These are phyloP conservation scores for Atalantia buxifolia DNA, from an alignment of 345 rosid species.

Conservation along the genomic window DNA sequence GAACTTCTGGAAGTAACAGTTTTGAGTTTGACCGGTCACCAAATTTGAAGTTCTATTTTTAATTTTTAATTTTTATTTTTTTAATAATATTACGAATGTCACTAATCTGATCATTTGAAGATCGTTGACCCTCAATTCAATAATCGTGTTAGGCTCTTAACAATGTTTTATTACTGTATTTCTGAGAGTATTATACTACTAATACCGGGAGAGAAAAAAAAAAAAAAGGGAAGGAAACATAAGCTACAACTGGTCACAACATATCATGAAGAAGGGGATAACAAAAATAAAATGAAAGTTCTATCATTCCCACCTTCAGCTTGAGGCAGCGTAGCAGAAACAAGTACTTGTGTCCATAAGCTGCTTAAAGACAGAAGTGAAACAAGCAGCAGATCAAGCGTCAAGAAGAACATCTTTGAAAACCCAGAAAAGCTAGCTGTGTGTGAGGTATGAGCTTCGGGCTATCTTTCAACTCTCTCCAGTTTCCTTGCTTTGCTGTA, in stretches of 20 bases:
- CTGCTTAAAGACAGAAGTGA: slow-evolving; percentile 18
- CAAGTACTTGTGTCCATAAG: slow-evolving; percentile 13
- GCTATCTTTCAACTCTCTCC: neutral
- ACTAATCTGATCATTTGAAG: neutral
- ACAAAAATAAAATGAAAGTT: neutral
- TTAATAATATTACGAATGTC: no score
- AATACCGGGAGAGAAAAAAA: neutral
- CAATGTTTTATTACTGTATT: no score
- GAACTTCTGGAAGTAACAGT: neutral
- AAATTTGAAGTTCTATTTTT: neutral
- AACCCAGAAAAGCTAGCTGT: neutral
- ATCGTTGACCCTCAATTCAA: neutral
- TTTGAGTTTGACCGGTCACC: neutral
- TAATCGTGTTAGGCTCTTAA: neutral
- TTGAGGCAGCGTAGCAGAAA: slow-evolving; percentile 32
- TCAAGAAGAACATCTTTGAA: neutral
- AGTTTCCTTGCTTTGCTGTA: neutral
- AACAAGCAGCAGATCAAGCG: neutral
- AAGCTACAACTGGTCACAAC: neutral
- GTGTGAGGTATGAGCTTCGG: neutral
- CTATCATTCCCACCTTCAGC: slow-evolving; percentile 31
- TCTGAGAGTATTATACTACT: neutral
- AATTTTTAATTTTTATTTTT: no score
- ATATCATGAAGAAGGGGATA: neutral
- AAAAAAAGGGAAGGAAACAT: neutral